phyloP scores from a whole-genome alignment of 2,329 filamentous ascomycete species.

The Talaromyces sp. region DNA sequence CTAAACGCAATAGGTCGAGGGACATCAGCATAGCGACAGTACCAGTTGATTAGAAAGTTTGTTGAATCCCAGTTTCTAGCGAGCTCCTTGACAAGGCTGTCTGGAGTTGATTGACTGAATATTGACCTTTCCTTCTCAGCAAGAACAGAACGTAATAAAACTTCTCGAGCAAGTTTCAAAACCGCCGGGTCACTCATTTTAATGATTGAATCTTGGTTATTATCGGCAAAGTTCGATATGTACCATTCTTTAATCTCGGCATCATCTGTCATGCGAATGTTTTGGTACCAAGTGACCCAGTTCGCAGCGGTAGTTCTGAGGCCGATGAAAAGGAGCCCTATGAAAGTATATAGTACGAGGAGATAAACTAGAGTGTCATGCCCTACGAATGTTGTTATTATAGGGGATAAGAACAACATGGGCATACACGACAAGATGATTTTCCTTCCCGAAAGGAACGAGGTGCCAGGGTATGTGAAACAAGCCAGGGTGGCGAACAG shows the following conservation, averaged over 20 bases:
- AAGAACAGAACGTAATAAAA: constrained; percentile 43
- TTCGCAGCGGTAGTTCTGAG: constrained; percentile 52
- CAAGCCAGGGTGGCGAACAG: constrained; percentile 52
- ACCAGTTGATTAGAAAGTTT: constrained; percentile 53
- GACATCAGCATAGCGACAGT: constrained; percentile 45
- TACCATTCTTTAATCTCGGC: constrained; percentile 39
- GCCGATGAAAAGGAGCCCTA: constrained; percentile 48
- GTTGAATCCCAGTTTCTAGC: constrained; percentile 50
- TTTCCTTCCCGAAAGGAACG: constrained; percentile 54
- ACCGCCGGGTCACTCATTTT: constrained; percentile 47
- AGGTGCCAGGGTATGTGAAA: constrained; percentile 52
- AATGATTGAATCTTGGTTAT: constrained; percentile 37
- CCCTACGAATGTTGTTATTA: constrained; percentile 50
- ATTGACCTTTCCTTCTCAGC: constrained; percentile 41
- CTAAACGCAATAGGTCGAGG: constrained; percentile 51
- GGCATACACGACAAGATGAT: constrained; percentile 54
- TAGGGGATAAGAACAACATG: constrained; percentile 53
- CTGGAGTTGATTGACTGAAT: constrained; percentile 40
- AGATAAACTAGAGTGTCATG: constrained; percentile 56
- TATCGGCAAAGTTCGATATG: constrained; percentile 27
- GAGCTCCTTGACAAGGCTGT: constrained; percentile 47
- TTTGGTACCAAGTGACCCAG: constrained; percentile 55
- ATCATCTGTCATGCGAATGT: constrained; percentile 35
- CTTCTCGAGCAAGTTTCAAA: constrained; percentile 44
- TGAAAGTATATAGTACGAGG: constrained; percentile 50